Conservation (phyloP, 352 stramenopile genomes). For the Phytophthora melonis region DNA sequence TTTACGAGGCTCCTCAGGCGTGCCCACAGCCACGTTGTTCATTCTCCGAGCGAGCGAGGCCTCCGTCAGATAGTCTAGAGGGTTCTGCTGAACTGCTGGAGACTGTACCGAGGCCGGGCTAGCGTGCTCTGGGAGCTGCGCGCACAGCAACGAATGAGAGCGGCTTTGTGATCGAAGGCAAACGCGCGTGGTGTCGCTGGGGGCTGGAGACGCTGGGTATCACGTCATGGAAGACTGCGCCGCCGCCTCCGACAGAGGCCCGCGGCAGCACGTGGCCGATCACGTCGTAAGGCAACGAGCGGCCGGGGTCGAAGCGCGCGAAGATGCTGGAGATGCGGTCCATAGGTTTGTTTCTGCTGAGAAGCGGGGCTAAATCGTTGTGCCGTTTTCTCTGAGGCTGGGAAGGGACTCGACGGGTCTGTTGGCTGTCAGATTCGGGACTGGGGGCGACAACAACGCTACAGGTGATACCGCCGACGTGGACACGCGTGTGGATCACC, state of each 20-base stretch:
- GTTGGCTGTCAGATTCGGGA: slow-evolving; percentile 1
- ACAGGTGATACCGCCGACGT: slow-evolving; percentile 23
- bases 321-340: slow-evolving; percentile 35
- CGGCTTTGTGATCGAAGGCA: not conserved
- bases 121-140: not conserved
- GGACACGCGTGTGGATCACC: slow-evolving; percentile 6
- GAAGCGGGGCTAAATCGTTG: not conserved
- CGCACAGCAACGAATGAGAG: not conserved
- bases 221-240: not conserved
- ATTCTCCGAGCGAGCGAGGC: slow-evolving; percentile 12
- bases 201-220: not conserved
- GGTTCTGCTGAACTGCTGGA: not conserved
- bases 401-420: not conserved
- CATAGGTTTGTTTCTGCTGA: slow-evolving; percentile 7
- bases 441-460: slow-evolving; percentile 1
- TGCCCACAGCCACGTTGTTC: slow-evolving; percentile 2
- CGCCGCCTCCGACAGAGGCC: slow-evolving; percentile 3
- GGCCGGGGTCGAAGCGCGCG: slow-evolving; percentile 26
- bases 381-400: not conserved
- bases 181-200: not conserved
- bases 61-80: slow-evolving; percentile 19
- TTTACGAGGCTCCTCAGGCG: not conserved
- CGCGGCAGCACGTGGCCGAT: slow-evolving; percentile 29
- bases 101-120: not conserved
- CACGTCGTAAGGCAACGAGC: slow-evolving; percentile 21